Percentiles rank a stretch among this genome's conserved stretches.
These are phyloP conservation scores for Cladobotryum mycophilum DNA, from an alignment of 2,329 filamentous ascomycete species.

Conservation along the genomic window DNA sequence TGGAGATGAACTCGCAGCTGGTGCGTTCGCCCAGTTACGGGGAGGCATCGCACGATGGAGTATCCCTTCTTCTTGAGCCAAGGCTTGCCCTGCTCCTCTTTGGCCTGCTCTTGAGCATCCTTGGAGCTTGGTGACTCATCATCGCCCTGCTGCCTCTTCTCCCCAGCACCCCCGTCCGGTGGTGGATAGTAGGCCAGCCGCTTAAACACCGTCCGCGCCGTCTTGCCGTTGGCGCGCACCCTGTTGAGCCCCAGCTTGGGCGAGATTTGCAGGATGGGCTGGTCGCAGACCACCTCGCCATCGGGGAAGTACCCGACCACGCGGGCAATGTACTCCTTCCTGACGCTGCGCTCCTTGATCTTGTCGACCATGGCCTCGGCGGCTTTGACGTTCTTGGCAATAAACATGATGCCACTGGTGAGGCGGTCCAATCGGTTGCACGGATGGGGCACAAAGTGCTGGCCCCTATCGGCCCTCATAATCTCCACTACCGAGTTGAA, in stretches of 20 bases:
- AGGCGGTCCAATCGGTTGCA: constrained; percentile 92
- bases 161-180: constrained; percentile 16
- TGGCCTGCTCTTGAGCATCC: constrained; percentile 13
- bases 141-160: constrained; percentile 1
- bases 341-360: constrained; percentile 72
- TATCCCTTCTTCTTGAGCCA: constrained; percentile 66
- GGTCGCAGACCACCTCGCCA: constrained; percentile 83
- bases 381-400: constrained; percentile 77
- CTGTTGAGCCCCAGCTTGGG: constrained; percentile 92
- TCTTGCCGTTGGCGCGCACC: constrained; percentile 88
- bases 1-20: constrained; percentile 93
- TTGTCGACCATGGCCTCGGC: constrained; percentile 72
- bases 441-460: constrained; percentile 52
- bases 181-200: constrained; percentile 85
- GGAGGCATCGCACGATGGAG: constrained; percentile 89
- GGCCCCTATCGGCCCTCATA: constrained; percentile 67
- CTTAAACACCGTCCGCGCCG: constrained; percentile 85
- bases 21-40: constrained; percentile 89
- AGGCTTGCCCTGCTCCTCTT: constrained; percentile 24
- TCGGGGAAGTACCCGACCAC: constrained; percentile 90
- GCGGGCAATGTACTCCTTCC: constrained; percentile 91
- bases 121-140: constrained; percentile 8
- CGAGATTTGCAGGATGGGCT: constrained; percentile 89
- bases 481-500: constrained; percentile 95
- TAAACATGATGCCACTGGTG: constrained; percentile 97